Conservation (phyloP, 2,329 filamentous ascomycete genomes). For the Fusarium sp. region DNA sequence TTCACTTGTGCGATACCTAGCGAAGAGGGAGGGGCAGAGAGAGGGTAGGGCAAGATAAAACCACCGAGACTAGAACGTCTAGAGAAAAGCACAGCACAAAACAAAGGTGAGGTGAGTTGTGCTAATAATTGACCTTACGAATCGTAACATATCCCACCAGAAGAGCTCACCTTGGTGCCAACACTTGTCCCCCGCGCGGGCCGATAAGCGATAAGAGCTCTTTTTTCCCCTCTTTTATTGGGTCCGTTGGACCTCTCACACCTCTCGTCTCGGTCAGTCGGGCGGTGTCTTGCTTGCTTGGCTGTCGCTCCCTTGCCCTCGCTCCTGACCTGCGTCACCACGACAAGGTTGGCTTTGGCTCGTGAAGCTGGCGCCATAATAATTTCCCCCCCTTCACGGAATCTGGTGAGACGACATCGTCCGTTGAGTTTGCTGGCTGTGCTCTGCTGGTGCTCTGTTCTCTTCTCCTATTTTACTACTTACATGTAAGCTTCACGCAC, state of each 20-base stretch:
- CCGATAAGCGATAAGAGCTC: constrained; percentile 48
- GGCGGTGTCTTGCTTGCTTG: constrained; percentile 14
- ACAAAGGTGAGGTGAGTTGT: constrained; percentile 31
- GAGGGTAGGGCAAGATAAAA: constrained; percentile 29
- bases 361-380: constrained; percentile 46
- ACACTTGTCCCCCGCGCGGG: constrained; percentile 36
- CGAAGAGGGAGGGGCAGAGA: constrained; percentile 31
- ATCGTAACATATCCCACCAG: constrained; percentile 33
- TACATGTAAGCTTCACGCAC: constrained; percentile 26
- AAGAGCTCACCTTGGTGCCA: constrained; percentile 28
- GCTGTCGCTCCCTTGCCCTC: constrained; percentile 25
- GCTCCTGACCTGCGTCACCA: constrained; percentile 41
- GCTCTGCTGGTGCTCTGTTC: constrained; percentile 12
- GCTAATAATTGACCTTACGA: constrained; percentile 38
- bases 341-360: constrained; percentile 35
- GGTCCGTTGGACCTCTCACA: constrained; percentile 21
- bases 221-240: constrained; percentile 24
- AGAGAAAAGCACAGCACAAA: constrained; percentile 1
- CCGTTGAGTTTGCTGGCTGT: constrained; percentile 21
- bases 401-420: constrained; percentile 42
- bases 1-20: constrained; percentile 26
- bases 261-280: constrained; percentile 28
- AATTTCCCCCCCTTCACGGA: constrained; percentile 40
- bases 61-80: constrained; percentile 34
- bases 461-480: constrained; percentile 18